phyloP scores from a whole-genome alignment of 306 rosid genomes.

The Trifolium subterraneum region DNA sequence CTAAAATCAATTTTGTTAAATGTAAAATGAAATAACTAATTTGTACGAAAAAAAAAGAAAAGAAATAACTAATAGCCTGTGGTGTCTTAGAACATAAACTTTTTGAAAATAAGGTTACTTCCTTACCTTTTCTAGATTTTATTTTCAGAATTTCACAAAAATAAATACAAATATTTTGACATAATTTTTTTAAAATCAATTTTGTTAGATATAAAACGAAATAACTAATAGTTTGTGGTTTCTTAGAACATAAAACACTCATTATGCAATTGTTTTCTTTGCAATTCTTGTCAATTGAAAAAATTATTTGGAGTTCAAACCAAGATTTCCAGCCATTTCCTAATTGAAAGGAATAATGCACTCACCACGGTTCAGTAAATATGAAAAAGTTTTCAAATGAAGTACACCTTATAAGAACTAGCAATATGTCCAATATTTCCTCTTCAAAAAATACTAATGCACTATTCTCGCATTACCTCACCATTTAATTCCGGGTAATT shows the following conservation, averaged over 20 bases:
- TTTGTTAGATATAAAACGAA: neutral
- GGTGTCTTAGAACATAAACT: too few relatives aligned
- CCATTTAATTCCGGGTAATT: constrained; percentile 17
- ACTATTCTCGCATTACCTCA: constrained; percentile 35
- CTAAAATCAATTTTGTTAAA: too few relatives aligned
- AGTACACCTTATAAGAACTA: neutral
- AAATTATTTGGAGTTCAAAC: neutral
- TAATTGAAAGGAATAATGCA: neutral
- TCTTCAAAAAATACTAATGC: constrained; percentile 17
- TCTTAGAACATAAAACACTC: neutral
- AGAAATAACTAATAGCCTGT: too few relatives aligned
- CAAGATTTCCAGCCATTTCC: neutral
- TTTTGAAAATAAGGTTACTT: neutral
- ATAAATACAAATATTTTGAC: neutral
- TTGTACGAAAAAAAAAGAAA: too few relatives aligned
- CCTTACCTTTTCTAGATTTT: neutral
- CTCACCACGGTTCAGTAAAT: neutral
- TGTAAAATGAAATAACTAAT: too few relatives aligned
- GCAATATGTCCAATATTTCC: constrained; percentile 20
- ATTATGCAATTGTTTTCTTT: neutral
- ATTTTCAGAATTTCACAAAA: neutral
- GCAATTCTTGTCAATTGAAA: constrained; percentile 3
- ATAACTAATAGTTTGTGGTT: neutral
- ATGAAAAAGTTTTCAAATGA: neutral
- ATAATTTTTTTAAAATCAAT: neutral